Percentiles rank a stretch among this genome's conserved stretches.
Evolutionary conservation across 257 asterid species (phyloP).

Genomic region (Solanum bukasovii): DNA sequence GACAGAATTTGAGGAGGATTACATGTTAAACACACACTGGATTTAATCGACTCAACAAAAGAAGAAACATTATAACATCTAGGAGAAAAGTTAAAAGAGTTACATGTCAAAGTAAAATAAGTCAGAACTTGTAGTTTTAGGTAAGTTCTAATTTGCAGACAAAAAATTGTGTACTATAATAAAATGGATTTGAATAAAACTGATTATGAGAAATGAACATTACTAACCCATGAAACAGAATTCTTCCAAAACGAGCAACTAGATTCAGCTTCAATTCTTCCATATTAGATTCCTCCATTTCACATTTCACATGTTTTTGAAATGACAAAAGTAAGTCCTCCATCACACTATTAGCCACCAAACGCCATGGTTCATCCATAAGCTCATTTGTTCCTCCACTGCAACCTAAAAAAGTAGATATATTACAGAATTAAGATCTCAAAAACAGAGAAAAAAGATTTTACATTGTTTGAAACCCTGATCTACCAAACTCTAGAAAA

Average conservation of each 20-base stretch:
- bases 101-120: background rate
- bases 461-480: background rate
- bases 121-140: background rate
- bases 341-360: slow-evolving; percentile 23
- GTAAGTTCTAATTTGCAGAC: background rate
- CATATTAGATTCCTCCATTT: slow-evolving; percentile 8
- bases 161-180: background rate
- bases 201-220: background rate
- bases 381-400: slow-evolving; percentile 5
- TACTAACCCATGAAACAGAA: slow-evolving; percentile 40
- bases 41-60: background rate
- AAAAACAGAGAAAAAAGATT: background rate
- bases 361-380: slow-evolving; percentile 22
- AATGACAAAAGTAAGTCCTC: slow-evolving; percentile 27
- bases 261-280: slow-evolving; percentile 23
- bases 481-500: background rate
- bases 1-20: background rate
- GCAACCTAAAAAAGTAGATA: background rate
- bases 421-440: background rate
- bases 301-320: slow-evolving; percentile 13
- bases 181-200: background rate
- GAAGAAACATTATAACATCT: background rate
- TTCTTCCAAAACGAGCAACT: slow-evolving; percentile 30
- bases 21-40: background rate
- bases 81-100: background rate